phyloP scores from a whole-genome alignment of 1,284 basidiomycete species.

The Prillingera fragicola region DNA sequence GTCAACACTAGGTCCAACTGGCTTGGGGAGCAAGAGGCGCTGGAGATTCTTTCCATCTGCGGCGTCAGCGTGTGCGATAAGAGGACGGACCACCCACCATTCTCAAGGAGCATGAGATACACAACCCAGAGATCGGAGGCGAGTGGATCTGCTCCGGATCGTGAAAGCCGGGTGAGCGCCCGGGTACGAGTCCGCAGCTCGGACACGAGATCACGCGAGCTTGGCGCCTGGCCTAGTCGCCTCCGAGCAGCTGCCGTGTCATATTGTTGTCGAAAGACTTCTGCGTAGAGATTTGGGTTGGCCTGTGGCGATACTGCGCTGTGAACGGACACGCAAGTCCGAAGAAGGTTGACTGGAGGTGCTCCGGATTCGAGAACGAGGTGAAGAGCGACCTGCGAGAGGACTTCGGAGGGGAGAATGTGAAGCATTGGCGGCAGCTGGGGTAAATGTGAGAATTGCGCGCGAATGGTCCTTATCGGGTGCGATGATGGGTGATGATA shows the following conservation, averaged over 20 bases:
- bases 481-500: no score
- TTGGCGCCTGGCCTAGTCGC: slow-evolving; percentile 47
- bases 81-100: slow-evolving; percentile 52
- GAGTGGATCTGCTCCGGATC: slow-evolving; percentile 15
- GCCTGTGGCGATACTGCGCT: slow-evolving; percentile 44
- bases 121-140: slow-evolving; percentile 54
- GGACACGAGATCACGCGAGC: slow-evolving; percentile 13
- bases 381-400: slow-evolving; percentile 57
- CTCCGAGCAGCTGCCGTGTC: slow-evolving; percentile 57
- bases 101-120: slow-evolving; percentile 65
- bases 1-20: slow-evolving; percentile 20
- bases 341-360: slow-evolving; percentile 51
- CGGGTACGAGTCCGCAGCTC: slow-evolving; percentile 38
- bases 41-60: slow-evolving; percentile 60
- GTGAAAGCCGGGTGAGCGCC: slow-evolving; percentile 27
- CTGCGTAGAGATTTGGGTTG: slow-evolving; percentile 59
- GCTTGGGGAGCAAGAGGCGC: slow-evolving; percentile 55
- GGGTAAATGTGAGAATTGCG: neutral
- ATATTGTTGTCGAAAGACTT: slow-evolving; percentile 60
- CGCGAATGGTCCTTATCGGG: no score
- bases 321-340: slow-evolving; percentile 52
- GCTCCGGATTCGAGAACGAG: slow-evolving; percentile 36
- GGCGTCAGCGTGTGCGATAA: slow-evolving; percentile 4
- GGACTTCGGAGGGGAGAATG: slow-evolving; percentile 59
- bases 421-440: slow-evolving; percentile 24